Base-by-base conservation (phyloP, 345 rosid species). In the Hypericum androsaemum region DNA sequence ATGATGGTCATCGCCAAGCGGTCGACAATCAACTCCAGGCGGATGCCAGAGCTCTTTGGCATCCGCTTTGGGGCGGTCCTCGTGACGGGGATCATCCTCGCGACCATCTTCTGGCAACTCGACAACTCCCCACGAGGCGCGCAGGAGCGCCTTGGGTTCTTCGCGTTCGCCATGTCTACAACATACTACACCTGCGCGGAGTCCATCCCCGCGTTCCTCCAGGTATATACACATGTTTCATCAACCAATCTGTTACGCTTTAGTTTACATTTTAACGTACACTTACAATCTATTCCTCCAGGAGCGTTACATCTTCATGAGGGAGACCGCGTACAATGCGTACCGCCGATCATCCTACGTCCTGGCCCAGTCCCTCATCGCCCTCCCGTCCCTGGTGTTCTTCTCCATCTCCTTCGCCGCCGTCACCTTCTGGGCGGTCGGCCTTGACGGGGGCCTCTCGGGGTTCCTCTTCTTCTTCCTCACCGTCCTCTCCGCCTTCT, bases 291-390 rank as follows among this genome's bases (percentile, higher is more conserved):
- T 22, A 22, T 66, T 66, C 15, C 57, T 66, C 6, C 62, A 61
- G 32, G 71, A 66, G 44, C 71, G 71, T 14, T 60, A 60, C 36
- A 66, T 66, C 6, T 66, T 66, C 62, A 66, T 66, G 65, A 61
- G 71, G 35, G 71, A 66, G 60, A 66, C 71, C 1, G 65, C 71
- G 15, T 66, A 66, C 54, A 66, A 66, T 13, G 71, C 98, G 6
- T 90, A 90, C 49, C 69, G 98, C 0, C 68, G 98, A 7, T 90
- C 89, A 0, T 90, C 98, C 3, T 90, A 90, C 63, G 96, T 90
- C 52, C 82, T 90, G 35, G 78, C 98, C 5, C 96, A 83, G 47
- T 72, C 95, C 7, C 59, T 87, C 7, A 72, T 87, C 65, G 68
- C 86, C 8, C 53, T 90, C 56, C 95, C 98, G 5, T 59, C 98